A percentile compares a stretch with the other conserved stretches of the same genome.
phyloP scores from a whole-genome alignment of 768 basidiomycete genomes.

The Podaxis sp. region DNA sequence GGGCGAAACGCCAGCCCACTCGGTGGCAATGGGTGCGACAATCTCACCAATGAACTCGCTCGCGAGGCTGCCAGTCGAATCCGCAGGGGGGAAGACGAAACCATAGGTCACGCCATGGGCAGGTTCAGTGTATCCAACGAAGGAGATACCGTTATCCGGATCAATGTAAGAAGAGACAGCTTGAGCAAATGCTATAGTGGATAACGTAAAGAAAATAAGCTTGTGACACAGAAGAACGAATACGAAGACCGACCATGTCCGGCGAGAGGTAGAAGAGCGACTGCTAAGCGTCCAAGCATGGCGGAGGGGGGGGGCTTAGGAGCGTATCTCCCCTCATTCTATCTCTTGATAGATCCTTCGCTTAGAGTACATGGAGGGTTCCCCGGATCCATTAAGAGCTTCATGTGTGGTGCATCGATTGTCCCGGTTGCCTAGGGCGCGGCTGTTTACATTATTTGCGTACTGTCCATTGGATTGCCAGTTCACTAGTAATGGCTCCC shows the following conservation, averaged over 20 bases:
- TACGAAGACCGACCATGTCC: background rate
- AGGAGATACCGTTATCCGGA: constrained; percentile 48
- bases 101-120: constrained; percentile 44
- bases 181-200: constrained; percentile 27
- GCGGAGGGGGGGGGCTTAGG: background rate
- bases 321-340: background rate
- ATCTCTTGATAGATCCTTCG: background rate
- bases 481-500: background rate
- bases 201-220: background rate
- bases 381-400: background rate
- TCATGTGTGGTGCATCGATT: background rate
- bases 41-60: constrained; percentile 67
- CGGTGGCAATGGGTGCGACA: constrained; percentile 49
- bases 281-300: background rate
- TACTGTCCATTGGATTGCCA: background rate
- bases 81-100: constrained; percentile 52
- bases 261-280: background rate
- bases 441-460: too few relatives aligned
- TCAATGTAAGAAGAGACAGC: constrained; percentile 42
- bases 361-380: background rate
- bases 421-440: too few relatives aligned
- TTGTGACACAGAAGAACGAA: background rate
- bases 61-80: constrained; percentile 33
- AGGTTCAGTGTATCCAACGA: constrained; percentile 42
- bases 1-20: constrained; percentile 56